A percentile compares a stretch with the other conserved stretches of the same genome.
These are phyloP conservation scores for Yarrowia divulgata DNA, from an alignment of 805 yeast species.

Conservation along the genomic window DNA sequence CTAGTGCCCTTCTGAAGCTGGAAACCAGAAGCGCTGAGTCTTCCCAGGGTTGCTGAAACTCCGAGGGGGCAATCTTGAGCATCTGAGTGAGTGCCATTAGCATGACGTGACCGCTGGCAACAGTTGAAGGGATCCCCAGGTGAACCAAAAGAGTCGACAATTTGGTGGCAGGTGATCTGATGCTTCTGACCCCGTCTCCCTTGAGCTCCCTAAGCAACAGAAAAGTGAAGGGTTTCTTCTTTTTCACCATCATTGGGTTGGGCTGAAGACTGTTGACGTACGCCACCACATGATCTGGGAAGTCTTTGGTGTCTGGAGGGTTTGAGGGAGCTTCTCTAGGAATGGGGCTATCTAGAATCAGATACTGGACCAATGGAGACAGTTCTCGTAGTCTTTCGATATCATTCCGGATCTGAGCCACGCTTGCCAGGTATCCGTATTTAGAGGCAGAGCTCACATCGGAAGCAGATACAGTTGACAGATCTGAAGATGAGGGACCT, in stretches of 20 bases:
- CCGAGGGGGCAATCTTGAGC: slow-evolving; percentile 10
- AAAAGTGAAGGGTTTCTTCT: neutral
- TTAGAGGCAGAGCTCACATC: neutral
- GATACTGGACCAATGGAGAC: slow-evolving; percentile 19
- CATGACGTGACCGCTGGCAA: slow-evolving; percentile 11
- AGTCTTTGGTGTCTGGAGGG: neutral
- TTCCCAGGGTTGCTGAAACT: slow-evolving; percentile 21
- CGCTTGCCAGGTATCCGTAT: neutral
- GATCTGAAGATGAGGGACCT: neutral
- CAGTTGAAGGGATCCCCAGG: slow-evolving; percentile 10
- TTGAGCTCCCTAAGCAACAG: slow-evolving; percentile 18
- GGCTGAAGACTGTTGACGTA: neutral
- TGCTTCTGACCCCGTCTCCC: slow-evolving; percentile 27
- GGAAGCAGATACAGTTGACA: neutral
- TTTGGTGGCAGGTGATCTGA: slow-evolving; percentile 11
- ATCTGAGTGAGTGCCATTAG: slow-evolving; percentile 21
- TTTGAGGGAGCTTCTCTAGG: neutral
- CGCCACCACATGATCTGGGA: slow-evolving; percentile 18
- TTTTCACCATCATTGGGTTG: too few relatives aligned
- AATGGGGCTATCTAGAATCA: slow-evolving; percentile 22
- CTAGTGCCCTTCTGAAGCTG: neutral
- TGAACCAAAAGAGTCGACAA: slow-evolving; percentile 13
- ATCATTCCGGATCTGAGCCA: slow-evolving; percentile 1
- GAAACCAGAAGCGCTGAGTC: neutral
- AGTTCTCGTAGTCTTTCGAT: slow-evolving; percentile 6